Conservation (phyloP, 2,329 filamentous ascomycete species). For the Teratosphaeria gauchensis region DNA sequence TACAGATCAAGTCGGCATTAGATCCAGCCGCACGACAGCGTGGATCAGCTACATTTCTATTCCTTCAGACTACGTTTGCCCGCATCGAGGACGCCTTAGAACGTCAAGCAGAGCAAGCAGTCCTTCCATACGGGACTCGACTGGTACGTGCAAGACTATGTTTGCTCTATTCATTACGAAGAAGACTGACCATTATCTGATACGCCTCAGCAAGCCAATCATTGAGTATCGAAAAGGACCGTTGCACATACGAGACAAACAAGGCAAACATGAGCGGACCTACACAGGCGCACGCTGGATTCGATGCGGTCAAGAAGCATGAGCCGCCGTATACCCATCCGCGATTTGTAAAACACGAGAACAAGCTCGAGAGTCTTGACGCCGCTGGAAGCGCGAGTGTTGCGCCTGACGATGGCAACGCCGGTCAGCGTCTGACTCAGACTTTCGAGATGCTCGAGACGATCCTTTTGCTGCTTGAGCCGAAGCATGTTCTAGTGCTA, state of each 20-base stretch:
- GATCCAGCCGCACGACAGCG: too few species aligned
- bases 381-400: background rate
- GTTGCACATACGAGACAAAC: background rate
- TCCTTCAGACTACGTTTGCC: too few species aligned
- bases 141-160: too few species aligned
- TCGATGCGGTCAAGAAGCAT: background rate
- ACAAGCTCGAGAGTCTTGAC: too few species aligned
- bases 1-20: too few species aligned
- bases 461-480: background rate
- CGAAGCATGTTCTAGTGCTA: background rate
- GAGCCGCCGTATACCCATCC: background rate
- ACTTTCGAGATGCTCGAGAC: background rate
- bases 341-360: background rate
- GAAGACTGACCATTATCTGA: background rate
- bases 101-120: too few species aligned
- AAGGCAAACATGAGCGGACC: background rate
- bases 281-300: background rate
- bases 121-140: too few species aligned
- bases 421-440: background rate
- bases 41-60: too few species aligned
- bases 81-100: too few species aligned
- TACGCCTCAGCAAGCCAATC: background rate
- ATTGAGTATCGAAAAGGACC: background rate
- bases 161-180: too few species aligned
- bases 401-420: background rate